Base-by-base conservation (phyloP, 257 asterid genomes). In the Jacaranda mimosifolia region DNA sequence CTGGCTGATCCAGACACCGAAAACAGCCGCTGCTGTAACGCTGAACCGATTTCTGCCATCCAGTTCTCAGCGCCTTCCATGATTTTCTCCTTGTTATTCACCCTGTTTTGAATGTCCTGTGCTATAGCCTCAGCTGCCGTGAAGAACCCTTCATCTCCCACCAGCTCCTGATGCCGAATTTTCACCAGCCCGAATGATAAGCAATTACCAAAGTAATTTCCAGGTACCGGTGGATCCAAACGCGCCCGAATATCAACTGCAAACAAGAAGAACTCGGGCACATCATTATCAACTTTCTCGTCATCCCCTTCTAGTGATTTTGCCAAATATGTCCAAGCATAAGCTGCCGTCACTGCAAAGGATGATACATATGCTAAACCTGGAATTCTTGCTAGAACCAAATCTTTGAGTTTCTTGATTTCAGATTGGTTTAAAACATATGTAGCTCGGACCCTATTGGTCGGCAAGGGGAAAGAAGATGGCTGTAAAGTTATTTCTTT, bases 361-460 rank as follows among this genome's bases (percentile, higher is more conserved):
- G 91, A 82, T 0, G 91, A 86, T 9, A 77, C 71, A 15, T 45
- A 76, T 45, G 19, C 63, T 3, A 76, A 63, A 55, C 70, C 84
- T 18, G 81, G 68, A 48, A 12, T 57, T 46, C 42, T 17, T 49
- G 80, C 60, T 80, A 74, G 14, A 13, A 88, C 76, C 80, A 26
- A 68, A 3, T 32, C 32, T 26, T 26, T 26, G 32, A 26, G 32
- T 26, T 26, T 26, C 32, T 26, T 26, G 32, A 26, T 26, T 26
- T 26, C 32, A 26, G 32, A 26, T 26, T 26, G 32, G 32, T 26
- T 26, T 26, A 26, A 26, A 26, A 71, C 60, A 60, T 60, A 86
- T 3, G 91, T 88, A 6, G 92, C 77, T 4, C 88, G 80, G 14
- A 81, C 77, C 53, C 85, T 70, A 9, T 77, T 60, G 17, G 84